These are phyloP conservation scores for Murraya koenigii DNA, from an alignment of 345 rosid genomes.

Conservation along the genomic window DNA sequence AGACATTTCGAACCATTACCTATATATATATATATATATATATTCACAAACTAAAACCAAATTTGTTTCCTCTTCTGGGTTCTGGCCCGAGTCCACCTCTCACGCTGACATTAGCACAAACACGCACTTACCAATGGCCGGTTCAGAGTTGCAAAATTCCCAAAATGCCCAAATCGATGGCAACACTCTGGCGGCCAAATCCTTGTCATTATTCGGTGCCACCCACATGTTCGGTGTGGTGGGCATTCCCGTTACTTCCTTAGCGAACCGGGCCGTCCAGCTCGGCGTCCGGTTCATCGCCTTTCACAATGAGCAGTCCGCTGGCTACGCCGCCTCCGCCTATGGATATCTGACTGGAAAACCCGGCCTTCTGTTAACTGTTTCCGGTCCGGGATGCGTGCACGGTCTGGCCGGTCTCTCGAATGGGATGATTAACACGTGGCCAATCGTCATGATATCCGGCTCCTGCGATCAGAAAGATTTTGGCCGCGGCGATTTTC, in stretches of 20 bases:
- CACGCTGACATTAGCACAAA: neutral
- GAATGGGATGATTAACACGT: constrained; percentile 82
- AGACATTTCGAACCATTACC: neutral
- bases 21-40: neutral
- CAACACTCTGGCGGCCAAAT: constrained; percentile 60
- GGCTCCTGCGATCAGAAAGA: constrained; percentile 90
- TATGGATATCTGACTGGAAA: constrained; percentile 86
- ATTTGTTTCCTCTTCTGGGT: neutral
- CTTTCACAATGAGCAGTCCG: constrained; percentile 98
- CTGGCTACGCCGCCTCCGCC: constrained; percentile 96
- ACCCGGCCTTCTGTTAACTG: constrained; percentile 85
- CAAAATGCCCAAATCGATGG: constrained; percentile 51
- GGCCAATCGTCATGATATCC: constrained; percentile 95
- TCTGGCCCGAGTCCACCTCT: neutral
- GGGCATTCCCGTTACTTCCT: constrained; percentile 92
- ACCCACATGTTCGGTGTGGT: constrained; percentile 96
- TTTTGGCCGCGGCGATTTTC: constrained; percentile 84
- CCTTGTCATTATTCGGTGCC: constrained; percentile 68
- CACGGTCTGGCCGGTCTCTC: constrained; percentile 94
- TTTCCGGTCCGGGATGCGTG: constrained; percentile 95
- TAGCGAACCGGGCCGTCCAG: constrained; percentile 77
- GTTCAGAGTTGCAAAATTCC: constrained; percentile 9
- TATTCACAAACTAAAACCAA: neutral
- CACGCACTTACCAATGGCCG: constrained; percentile 26
- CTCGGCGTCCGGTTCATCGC: constrained; percentile 88